Evolutionary conservation across 1,139 yeast species (phyloP), one percentile per base, ranked within the genome.

Genomic region (Petasospora fabianii): DNA sequence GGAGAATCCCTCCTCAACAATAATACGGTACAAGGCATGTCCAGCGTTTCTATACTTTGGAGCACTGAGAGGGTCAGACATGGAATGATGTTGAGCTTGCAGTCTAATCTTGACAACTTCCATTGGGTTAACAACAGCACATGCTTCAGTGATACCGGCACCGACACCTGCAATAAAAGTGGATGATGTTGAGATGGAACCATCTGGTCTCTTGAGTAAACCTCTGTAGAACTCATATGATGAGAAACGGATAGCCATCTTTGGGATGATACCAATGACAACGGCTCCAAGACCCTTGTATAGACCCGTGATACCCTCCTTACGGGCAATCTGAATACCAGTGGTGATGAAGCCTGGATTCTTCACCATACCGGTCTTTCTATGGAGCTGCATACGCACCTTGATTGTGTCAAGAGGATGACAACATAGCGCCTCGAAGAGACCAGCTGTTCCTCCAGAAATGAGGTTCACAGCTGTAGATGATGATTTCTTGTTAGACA

Each of bases 221-320:
- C 80, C 72, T 64, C 95, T 80, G 71, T 84, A 90, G 56, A 80
- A 81, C 64, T 90, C 97, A 61, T 88, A 92, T 4, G 97, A 85
- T 32, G 96, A 82, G 69, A 92, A 92, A 60, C 98, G 75, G 54
- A 92, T 85, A 24, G 96, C 97, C 98, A 92, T 92, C 62, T 92
- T 92, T 43, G 98, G 98, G 34, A 92, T 95, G 58, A 92, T 92
- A 47, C 98, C 98, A 59, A 92, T 85, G 41, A 88, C 86, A 46
- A 92, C 98, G 17, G 98, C 97, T 27, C 97, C 97, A 41, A 92
- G 75, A 43, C 98, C 98, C 63, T 92, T 90, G 69, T 92, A 92
- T 27, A 92, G 74, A 10, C 96, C 92, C 47, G 87, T 70, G 48
- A 87, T 75, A 5, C 95, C 84, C 61, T 92, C 97, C 50, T 85